Evolutionary conservation across 129 eudicot species (phyloP), one percentile per base, ranked within the genome.

Genomic region (Apium graveolens): DNA sequence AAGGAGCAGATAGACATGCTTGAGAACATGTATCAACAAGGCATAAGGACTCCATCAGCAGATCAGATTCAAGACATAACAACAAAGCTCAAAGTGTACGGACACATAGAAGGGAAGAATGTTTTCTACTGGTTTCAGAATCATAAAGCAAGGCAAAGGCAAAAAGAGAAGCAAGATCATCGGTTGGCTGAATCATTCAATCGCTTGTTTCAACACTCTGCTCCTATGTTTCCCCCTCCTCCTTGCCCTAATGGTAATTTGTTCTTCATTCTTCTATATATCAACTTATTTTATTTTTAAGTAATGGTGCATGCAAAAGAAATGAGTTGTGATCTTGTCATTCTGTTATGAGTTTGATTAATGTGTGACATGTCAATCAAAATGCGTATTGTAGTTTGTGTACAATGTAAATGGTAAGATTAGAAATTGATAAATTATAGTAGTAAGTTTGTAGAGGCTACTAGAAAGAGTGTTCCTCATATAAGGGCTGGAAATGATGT

Each of bases 41-140:
- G 97, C 1, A 38, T 85, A 71, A 78, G 96, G 42, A 92, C 97
- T n/a, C 96, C 97, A 6, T 81, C 78, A 53, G 92, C 97, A 4
- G 92, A 89, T 16, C 97, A 92, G 71, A 92, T 92, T 77, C 91
- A 92, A 77, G 89, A 90, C 80, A 90, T 90, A 29, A 88, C 96
- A 6, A 62, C 18, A 0, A 83, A 86, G 41, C 78, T 92, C 0
- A 77, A 85, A 45, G 84, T 69, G 26, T 87, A 78, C 69, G 97
- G 97, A 4, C 90, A 90, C 78, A 92, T 92, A 31, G 95, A 92
- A 82, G 97, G 97, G 26, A 90, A 92, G 48, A 92, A 89, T 80
- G 97, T 92, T 18, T 92, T 92, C 76, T 92, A 92, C 70, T 92
- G 97, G 97, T 92, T 92, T 53, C 97, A 92, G 51, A 92, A 92